Percentiles rank a stretch among this genome's conserved stretches.
Evolutionary conservation across 2,329 filamentous ascomycete species (phyloP).

Genomic region (Aspergillus terreus): DNA sequence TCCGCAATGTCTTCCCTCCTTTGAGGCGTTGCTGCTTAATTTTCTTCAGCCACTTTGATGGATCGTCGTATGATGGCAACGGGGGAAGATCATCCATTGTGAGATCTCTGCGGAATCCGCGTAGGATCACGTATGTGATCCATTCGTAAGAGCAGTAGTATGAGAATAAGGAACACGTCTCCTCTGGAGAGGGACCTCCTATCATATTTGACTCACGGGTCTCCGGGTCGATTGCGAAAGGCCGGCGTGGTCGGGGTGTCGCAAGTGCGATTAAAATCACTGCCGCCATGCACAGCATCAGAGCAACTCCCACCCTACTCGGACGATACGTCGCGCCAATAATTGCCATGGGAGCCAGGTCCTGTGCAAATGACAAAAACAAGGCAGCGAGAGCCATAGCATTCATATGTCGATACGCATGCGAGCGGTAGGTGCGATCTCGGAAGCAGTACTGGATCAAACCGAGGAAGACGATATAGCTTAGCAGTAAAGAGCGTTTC

Average conservation of each 20-base stretch:
- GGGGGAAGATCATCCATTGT: constrained; percentile 30
- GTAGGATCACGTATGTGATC: constrained; percentile 29
- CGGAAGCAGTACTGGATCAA: constrained; percentile 16
- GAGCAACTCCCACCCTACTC: constrained; percentile 12
- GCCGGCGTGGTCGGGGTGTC: constrained; percentile 17
- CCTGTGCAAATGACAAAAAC: constrained; percentile 17
- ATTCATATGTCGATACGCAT: constrained; percentile 25
- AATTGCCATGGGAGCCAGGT: constrained; percentile 22
- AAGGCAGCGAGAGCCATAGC: constrained; percentile 13
- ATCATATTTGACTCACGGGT: constrained; percentile 6
- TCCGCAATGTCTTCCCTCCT: constrained; percentile 25
- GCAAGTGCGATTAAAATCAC: constrained; percentile 14
- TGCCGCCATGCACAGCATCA: constrained; percentile 15
- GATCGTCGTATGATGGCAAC: constrained; percentile 28
- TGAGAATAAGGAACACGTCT: constrained; percentile 31
- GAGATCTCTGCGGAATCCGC: constrained; percentile 25
- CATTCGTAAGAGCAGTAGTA: constrained; percentile 33
- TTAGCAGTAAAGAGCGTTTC: constrained; percentile 20
- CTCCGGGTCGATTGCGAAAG: constrained; percentile 14
- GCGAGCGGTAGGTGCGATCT: constrained; percentile 5
- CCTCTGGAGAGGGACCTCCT: constrained; percentile 22
- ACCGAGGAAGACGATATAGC: constrained; percentile 21
- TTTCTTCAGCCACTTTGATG: constrained; percentile 21
- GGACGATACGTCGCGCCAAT: constrained; percentile 19
- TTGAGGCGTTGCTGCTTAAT: constrained; percentile 22